These are phyloP conservation scores for Hypoxylon perforatum DNA, from an alignment of 495 filamentous ascomycete species.

Conservation along the genomic window DNA sequence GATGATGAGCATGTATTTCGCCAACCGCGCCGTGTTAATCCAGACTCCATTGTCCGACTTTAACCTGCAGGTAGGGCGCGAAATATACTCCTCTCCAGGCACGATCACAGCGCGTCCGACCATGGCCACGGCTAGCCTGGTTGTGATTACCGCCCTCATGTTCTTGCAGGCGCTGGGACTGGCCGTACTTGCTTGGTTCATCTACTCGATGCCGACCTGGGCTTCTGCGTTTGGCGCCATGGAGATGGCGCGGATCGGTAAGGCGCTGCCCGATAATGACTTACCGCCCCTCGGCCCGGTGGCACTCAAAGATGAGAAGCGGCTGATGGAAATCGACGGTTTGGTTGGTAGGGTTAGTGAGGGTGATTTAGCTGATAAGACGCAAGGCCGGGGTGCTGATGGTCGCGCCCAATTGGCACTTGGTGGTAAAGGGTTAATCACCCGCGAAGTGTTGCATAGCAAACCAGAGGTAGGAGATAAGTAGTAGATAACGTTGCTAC, in stretches of 20 bases:
- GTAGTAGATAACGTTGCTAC: too few relatives aligned
- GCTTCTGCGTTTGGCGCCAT: conserved; percentile 1
- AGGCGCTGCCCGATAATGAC: conserved; percentile 2
- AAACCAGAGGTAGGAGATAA: too few relatives aligned
- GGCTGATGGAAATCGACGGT: conserved; percentile 1
- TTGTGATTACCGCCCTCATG: too few relatives aligned
- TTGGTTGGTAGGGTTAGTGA: conserved; percentile 2
- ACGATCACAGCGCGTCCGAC: too few relatives aligned
- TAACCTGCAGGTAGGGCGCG: too few relatives aligned
- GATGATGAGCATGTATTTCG: conserved; percentile 17
- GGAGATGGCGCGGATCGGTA: conserved; percentile 7
- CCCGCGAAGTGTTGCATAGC: too few relatives aligned
- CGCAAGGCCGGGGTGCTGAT: background rate
- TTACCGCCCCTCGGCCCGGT: conserved; percentile 8
- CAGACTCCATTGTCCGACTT: too few relatives aligned
- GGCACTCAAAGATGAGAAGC: background rate
- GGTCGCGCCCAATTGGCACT: background rate
- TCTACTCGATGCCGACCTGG: conserved; percentile 7
- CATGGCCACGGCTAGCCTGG: too few relatives aligned
- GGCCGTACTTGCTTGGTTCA: too few relatives aligned
- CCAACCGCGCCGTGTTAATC: conserved; percentile 4
- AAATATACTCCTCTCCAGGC: too few relatives aligned
- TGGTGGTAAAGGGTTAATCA: conserved; percentile 8
- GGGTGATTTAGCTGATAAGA: background rate
- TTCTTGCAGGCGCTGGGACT: too few relatives aligned